Base-by-base conservation (phyloP, 768 basidiomycete species). In the Hortiboletus flavorubellus region DNA sequence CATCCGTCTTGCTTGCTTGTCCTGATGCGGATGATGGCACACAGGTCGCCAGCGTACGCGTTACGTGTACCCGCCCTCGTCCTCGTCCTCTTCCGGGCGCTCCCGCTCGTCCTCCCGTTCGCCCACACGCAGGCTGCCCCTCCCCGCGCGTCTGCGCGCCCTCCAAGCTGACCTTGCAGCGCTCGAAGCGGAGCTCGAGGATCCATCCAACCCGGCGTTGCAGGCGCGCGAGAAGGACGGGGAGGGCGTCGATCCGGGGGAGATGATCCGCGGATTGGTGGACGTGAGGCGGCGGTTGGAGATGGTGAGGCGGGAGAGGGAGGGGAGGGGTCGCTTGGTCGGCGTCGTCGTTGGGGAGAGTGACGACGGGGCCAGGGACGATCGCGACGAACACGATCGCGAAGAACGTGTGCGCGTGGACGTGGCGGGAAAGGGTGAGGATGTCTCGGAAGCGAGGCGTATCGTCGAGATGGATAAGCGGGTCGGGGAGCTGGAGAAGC, bases 391-490 rank as follows among this genome's bases (percentile, higher is more conserved):
- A 10, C 38, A 35, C 8, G 50, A 58, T 53, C 46, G 29, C 43
- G 56, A 46, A 62, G 16, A 45, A 1, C 6, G 38, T 40, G 57
- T 46, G 12, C 23, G 33, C 12, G 33, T 3, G 2, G 4, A 26
- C 7, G 33, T 2, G 5, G 18, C 6, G 8, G 41, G 46, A 38
- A 51, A 31, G 18, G 39, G 21, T 8, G 51, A 46, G 43, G 65
- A 67, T 44, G 72, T 75, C 46, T 64, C 74, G 1, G 76, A 80
- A 37, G 72, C 77, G 46, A 79, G 77, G 49, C 78, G 68, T 15
- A 68, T 93, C 18, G 81, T 84, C 3, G 87, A 91, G 53, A 79
- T 98, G 66, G 96, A 98, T 71, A 79, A 78, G 61, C 83, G 96
- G 35, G 79, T 99, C 2, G 87, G 89, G 8, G 83, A 88, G 57